Conservation (phyloP, 2,329 filamentous ascomycete genomes). For the Sarocladium kiliense region DNA sequence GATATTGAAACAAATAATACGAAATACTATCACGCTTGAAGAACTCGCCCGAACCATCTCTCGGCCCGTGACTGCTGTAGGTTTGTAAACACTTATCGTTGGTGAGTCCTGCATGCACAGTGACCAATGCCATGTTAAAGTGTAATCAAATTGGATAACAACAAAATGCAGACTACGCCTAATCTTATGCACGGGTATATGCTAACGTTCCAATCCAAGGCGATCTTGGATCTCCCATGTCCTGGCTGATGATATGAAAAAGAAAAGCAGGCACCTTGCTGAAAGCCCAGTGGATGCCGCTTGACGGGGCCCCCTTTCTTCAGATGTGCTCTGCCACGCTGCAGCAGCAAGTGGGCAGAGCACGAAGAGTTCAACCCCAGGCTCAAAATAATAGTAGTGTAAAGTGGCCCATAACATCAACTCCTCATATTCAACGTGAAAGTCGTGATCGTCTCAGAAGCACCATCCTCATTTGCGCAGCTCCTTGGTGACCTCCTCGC, state of each 20-base stretch:
- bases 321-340: background rate
- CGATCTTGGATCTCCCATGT: background rate
- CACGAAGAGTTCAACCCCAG: background rate
- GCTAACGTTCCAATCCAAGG: background rate
- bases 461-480: conserved; percentile 21
- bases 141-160: background rate
- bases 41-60: no score
- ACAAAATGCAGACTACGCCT: conserved; percentile 1
- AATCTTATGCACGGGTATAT: conserved; percentile 7
- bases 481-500: conserved; percentile 77
- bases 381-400: background rate
- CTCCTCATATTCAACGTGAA: conserved; percentile 11
- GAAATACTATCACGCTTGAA: no score
- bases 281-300: background rate
- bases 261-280: background rate
- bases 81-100: no score
- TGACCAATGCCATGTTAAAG: background rate
- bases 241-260: background rate
- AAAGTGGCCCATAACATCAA: background rate
- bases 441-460: background rate
- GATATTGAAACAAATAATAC: no score
- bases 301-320: background rate
- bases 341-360: no score
- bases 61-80: no score
- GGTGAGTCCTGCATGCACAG: no score